phyloP scores from a whole-genome alignment of 192 early-diverging fungal species.

The Funneliformis geosporum region DNA sequence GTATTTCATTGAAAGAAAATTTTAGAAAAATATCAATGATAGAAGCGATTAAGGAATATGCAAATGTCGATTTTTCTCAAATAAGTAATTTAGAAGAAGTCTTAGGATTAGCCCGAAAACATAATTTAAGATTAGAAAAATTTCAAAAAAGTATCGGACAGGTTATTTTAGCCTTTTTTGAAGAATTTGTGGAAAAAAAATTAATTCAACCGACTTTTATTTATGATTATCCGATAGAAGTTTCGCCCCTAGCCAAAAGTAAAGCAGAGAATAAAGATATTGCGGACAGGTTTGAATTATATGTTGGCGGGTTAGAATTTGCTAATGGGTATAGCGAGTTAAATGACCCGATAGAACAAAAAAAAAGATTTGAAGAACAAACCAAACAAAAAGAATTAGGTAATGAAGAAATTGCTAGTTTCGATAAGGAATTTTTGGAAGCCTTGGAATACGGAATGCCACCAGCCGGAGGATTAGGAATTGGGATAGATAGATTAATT shows the following conservation, averaged over 20 bases:
- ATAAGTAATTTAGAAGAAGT: conserved; percentile 35
- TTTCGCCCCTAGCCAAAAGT: conserved; percentile 83
- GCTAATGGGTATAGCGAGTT: conserved; percentile 90
- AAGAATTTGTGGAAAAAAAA: conserved; percentile 62
- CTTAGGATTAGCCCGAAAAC: conserved; percentile 37
- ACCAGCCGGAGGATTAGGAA: conserved; percentile 88
- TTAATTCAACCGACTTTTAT: conserved; percentile 85
- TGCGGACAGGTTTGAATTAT: conserved; percentile 78
- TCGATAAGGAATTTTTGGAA: conserved; percentile 72
- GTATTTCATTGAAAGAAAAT: not conserved
- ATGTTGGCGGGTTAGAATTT: conserved; percentile 74
- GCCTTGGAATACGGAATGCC: conserved; percentile 85
- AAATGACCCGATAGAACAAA: conserved; percentile 82
- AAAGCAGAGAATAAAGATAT: conserved; percentile 42
- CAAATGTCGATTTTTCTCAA: conserved; percentile 34
- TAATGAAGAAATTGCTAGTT: conserved; percentile 74
- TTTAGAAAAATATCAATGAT: not conserved
- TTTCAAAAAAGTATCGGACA: conserved; percentile 27
- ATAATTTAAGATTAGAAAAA: conserved; percentile 32
- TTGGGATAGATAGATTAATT: conserved; percentile 82
- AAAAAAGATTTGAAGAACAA: conserved; percentile 63
- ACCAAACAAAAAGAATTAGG: conserved; percentile 63
- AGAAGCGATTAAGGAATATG: conserved; percentile 3
- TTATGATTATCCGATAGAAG: conserved; percentile 70
- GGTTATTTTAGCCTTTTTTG: conserved; percentile 54